Evolutionary conservation across 441 rosid species (phyloP).

Genomic region (Viola pubescens): DNA sequence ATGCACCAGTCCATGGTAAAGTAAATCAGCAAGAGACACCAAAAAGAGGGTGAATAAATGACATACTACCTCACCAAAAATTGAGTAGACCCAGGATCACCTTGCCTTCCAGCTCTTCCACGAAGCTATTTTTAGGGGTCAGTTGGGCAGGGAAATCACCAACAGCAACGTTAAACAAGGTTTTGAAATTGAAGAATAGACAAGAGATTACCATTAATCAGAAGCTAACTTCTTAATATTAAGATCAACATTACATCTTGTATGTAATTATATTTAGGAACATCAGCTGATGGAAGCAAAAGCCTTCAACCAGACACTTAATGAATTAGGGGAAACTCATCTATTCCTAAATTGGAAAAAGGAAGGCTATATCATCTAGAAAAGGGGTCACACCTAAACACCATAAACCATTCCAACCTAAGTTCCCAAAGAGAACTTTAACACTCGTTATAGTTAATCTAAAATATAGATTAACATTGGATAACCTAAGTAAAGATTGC

Average conservation of each 20-base stretch:
- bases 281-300: not conserved
- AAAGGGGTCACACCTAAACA: no score
- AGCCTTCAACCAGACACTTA: conserved; percentile 3
- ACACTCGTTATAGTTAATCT: no score
- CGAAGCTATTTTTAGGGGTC: conserved; percentile 51
- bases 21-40: not conserved
- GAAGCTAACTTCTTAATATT: not conserved
- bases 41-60: conserved; percentile 16
- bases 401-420: no score
- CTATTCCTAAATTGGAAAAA: not conserved
- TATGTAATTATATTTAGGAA: not conserved
- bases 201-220: not conserved
- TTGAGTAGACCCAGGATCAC: conserved; percentile 96
- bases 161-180: conserved; percentile 11
- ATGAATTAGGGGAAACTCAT: not conserved
- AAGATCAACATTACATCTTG: not conserved
- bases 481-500: no score
- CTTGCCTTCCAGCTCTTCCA: conserved; percentile 98
- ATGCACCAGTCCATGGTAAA: no score
- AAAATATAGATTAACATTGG: no score
- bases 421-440: no score
- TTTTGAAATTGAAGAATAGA: conserved; percentile 4
- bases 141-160: conserved; percentile 7
- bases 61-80: conserved; percentile 86
- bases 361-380: no score